Conservation (phyloP, 129 eudicot species). For the sunflower (Helianthus annuus) region HanXRQr2.0-SUNRISE NC_035444.2:24366609-24367108, state of each 20-base stretch:
- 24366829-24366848: slow-evolving; percentile 1
- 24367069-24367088: slow-evolving; percentile 69
- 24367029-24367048: slow-evolving; percentile 26
- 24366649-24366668: neutral
- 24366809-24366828: neutral
- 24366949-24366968: slow-evolving; percentile 57
- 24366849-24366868: slow-evolving; percentile 29
- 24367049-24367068: slow-evolving; percentile 82
- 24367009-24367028: slow-evolving; percentile 6
- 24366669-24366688: neutral
- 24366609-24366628: neutral
- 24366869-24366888: slow-evolving; percentile 38
- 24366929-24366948: slow-evolving; percentile 59
- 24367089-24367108: slow-evolving; percentile 32
- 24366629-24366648: neutral
- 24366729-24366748: no score
- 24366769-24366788: neutral
- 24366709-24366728: no score
- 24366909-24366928: slow-evolving; percentile 65
- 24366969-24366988: neutral
- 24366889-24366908: slow-evolving; percentile 70
- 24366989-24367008: slow-evolving; percentile 11
- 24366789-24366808: neutral
- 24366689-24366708: neutral
- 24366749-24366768: neutral